phyloP scores from a whole-genome alignment of 345 rosid species.

The Melastoma malabathricum region DNA sequence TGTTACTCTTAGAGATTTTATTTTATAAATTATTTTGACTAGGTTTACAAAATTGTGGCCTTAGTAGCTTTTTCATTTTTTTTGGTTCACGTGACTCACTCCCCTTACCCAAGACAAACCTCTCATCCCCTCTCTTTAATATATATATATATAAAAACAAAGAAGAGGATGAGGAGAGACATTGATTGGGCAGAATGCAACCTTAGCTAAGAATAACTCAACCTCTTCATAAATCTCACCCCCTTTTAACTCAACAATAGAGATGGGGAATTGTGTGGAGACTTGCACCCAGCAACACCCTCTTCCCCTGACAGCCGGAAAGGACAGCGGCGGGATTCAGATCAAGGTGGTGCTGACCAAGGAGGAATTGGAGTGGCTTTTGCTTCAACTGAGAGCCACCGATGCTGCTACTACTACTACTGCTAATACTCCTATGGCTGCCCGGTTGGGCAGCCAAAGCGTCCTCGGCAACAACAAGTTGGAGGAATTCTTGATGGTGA shows the following conservation, averaged over 20 bases:
- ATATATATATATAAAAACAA: no score
- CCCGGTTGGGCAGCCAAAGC: constrained; percentile 10
- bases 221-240: neutral
- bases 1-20: no score
- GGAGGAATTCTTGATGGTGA: constrained; percentile 25
- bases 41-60: no score
- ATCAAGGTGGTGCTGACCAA: constrained; percentile 66
- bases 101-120: no score
- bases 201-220: neutral
- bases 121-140: no score
- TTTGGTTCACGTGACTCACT: no score
- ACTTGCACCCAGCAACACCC: neutral
- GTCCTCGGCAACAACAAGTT: constrained; percentile 5
- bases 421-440: no score
- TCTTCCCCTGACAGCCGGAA: constrained; percentile 8
- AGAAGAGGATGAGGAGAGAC: no score
- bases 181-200: neutral
- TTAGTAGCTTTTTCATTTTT: no score
- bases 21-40: no score
- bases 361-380: constrained; percentile 56
- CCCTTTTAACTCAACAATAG: neutral
- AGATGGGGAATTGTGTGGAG: constrained; percentile 40
- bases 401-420: no score
- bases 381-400: constrained; percentile 22
- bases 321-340: constrained; percentile 20